These are phyloP conservation scores for Rhodotorula sp. DNA, from an alignment of 1,284 basidiomycete species.

Conservation along the genomic window DNA sequence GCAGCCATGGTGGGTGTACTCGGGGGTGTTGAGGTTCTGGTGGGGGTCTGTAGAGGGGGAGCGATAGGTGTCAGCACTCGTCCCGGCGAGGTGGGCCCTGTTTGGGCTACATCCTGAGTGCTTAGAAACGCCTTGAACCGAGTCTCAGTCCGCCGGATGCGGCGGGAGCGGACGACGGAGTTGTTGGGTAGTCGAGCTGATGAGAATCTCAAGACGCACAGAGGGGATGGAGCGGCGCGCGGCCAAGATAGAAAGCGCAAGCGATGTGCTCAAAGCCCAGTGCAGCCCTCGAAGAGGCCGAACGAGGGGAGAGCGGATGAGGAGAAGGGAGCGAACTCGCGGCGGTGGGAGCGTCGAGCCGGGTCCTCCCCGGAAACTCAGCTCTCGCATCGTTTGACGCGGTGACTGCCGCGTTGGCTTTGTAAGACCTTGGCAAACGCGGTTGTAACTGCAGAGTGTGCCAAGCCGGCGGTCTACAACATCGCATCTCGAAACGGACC, in stretches of 20 bases:
- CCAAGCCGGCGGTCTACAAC: too few species aligned
- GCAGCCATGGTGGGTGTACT: slow-evolving; percentile 23
- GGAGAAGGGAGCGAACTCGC: background rate
- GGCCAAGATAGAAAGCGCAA: background rate
- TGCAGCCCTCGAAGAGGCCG: background rate
- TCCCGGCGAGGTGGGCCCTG: background rate
- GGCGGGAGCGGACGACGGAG: too few species aligned
- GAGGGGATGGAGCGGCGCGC: too few species aligned
- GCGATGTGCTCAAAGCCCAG: background rate
- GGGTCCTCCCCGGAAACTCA: too few species aligned
- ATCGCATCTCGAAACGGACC: too few species aligned
- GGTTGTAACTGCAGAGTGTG: too few species aligned
- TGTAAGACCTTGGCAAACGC: too few species aligned
- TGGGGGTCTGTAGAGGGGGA: background rate
- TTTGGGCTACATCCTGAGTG: background rate
- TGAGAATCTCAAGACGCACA: too few species aligned
- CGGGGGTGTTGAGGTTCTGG: background rate
- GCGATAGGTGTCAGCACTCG: background rate
- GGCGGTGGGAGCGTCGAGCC: background rate
- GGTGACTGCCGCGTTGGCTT: too few species aligned
- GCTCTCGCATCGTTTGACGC: too few species aligned
- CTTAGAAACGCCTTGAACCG: background rate
- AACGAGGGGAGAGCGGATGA: background rate
- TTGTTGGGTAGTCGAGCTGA: too few species aligned
- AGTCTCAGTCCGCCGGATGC: too few species aligned